Evolutionary conservation across 2,329 filamentous ascomycete genomes (phyloP).

Genomic region (Epichloe aotearoae): DNA sequence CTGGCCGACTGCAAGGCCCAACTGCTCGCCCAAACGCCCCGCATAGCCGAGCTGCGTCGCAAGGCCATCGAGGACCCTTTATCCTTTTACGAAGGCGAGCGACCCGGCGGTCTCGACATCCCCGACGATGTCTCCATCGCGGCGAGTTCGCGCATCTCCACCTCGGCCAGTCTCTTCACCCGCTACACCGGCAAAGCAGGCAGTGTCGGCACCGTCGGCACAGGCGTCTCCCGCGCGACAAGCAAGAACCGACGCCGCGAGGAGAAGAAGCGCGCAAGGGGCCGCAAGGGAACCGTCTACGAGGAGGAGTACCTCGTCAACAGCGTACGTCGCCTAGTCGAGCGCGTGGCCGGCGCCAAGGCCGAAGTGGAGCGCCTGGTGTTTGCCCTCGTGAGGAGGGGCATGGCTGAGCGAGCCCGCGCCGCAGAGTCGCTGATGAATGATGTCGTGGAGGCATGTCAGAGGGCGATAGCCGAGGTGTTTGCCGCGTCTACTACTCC

Average conservation of each 20-base stretch:
- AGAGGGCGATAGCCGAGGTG: slow-evolving; percentile 54
- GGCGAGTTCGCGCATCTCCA: slow-evolving; percentile 65
- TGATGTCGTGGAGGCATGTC: slow-evolving; percentile 62
- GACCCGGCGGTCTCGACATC: slow-evolving; percentile 50
- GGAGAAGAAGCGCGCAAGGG: slow-evolving; percentile 86
- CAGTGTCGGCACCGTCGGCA: slow-evolving; percentile 55
- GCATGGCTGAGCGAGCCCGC: slow-evolving; percentile 77
- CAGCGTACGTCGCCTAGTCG: slow-evolving; percentile 69
- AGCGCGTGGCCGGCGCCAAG: slow-evolving; percentile 61
- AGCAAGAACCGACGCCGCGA: slow-evolving; percentile 80
- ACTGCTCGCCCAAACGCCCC: slow-evolving; percentile 70
- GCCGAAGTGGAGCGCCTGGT: slow-evolving; percentile 64
- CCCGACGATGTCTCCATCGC: slow-evolving; percentile 91
- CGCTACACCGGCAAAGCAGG: slow-evolving; percentile 65
- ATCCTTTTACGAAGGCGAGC: slow-evolving; percentile 75
- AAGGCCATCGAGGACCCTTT: slow-evolving; percentile 78
- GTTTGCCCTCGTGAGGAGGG: slow-evolving; percentile 61
- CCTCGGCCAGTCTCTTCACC: slow-evolving; percentile 81
- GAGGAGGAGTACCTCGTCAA: slow-evolving; percentile 96
- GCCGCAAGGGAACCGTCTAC: slow-evolving; percentile 94
- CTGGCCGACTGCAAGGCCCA: slow-evolving; percentile 87
- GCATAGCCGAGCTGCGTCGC: slow-evolving; percentile 66
- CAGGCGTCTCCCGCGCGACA: slow-evolving; percentile 63
- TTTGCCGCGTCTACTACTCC: slow-evolving; percentile 29
- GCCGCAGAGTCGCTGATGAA: slow-evolving; percentile 61